A percentile compares a stretch with the other conserved stretches of the same genome.
These are phyloP conservation scores for Malassezia caprae DNA, from an alignment of 1,284 basidiomycete genomes.

Conservation along the genomic window DNA sequence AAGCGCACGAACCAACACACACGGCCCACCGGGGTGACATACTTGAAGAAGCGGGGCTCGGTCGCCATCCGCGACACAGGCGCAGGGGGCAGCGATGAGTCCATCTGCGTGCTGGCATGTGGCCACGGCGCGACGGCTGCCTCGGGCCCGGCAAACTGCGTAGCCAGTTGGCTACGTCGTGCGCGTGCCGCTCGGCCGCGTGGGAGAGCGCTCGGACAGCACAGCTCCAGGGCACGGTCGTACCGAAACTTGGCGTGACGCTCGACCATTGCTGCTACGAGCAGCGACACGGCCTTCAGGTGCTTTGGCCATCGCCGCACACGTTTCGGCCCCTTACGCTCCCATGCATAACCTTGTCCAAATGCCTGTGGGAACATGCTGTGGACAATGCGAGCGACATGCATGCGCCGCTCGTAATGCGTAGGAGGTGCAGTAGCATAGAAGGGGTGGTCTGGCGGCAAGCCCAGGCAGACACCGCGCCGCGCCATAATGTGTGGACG, in stretches of 20 bases:
- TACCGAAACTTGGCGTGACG: constrained; percentile 65
- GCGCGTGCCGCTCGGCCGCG: constrained; percentile 20
- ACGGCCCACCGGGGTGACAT: constrained; percentile 57
- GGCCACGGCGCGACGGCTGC: neutral
- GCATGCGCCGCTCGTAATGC: neutral
- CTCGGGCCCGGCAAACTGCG: constrained; percentile 49
- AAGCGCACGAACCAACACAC: constrained; percentile 48
- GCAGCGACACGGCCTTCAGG: constrained; percentile 55
- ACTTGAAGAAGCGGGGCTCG: constrained; percentile 67
- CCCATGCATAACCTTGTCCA: constrained; percentile 3
- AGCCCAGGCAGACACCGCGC: constrained; percentile 3
- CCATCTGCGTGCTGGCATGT: neutral
- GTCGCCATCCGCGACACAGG: neutral
- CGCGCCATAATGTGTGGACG: neutral
- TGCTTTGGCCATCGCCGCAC: constrained; percentile 54
- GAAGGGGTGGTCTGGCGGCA: constrained; percentile 1
- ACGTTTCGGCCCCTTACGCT: constrained; percentile 25
- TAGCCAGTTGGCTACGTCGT: constrained; percentile 62
- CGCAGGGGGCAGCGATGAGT: neutral
- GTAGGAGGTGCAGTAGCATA: neutral
- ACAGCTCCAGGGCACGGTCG: constrained; percentile 56
- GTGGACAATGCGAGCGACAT: neutral
- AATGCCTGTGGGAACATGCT: constrained; percentile 7
- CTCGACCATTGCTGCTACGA: constrained; percentile 60
- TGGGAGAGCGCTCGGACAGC: constrained; percentile 65